phyloP scores from a whole-genome alignment of 163 green algal genomes.

The Smithsoniella earleae region DNA sequence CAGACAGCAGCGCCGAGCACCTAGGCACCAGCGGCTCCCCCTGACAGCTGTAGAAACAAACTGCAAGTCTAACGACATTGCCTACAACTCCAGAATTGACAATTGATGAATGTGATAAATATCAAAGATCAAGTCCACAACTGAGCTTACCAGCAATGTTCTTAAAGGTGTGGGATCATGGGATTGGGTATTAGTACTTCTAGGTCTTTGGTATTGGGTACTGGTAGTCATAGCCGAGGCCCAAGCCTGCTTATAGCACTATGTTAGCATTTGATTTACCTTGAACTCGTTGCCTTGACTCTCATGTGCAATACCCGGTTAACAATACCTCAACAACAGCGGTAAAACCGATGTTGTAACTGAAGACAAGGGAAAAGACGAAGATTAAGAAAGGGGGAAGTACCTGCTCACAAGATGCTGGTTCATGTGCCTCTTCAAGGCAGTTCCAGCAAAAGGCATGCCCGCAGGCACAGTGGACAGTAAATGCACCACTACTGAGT shows the following conservation, averaged over 20 bases:
- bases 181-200: not conserved
- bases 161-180: not conserved
- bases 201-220: not conserved
- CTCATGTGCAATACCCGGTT: not conserved
- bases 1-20: too few relatives aligned
- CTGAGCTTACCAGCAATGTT: not conserved
- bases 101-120: not conserved
- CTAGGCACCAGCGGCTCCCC: too few relatives aligned
- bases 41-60: not conserved
- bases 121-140: not conserved
- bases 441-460: conserved; percentile 27
- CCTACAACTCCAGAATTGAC: not conserved
- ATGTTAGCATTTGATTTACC: not conserved
- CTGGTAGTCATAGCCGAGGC: not conserved
- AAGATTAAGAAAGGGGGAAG: not conserved
- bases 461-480: conserved; percentile 9
- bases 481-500: not conserved
- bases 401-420: conserved; percentile 26
- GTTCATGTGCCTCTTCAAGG: conserved; percentile 16
- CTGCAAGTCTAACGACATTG: not conserved
- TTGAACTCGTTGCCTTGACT: not conserved
- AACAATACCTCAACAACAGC: not conserved
- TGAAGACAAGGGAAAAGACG: not conserved
- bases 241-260: not conserved
- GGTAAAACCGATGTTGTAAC: not conserved